Conservation (phyloP, 177 flowering plant species). For the Vitis hybrid region DNA sequence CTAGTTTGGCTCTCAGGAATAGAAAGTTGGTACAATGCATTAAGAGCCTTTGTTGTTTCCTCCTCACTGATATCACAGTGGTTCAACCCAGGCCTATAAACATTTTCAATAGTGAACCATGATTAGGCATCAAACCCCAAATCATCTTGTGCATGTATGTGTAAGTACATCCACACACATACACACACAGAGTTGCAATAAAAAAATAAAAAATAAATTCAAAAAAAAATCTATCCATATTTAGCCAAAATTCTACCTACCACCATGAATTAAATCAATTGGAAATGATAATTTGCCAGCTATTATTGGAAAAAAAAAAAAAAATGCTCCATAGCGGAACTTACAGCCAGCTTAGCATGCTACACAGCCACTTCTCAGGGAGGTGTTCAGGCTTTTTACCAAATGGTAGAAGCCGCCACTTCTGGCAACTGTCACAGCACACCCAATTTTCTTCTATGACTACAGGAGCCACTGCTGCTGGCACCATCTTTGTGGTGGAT, state of each 20-base stretch:
- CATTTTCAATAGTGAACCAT: not conserved
- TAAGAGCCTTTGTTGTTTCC: conserved; percentile 60
- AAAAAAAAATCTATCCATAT: too few species aligned
- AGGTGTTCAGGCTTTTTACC: conserved; percentile 47
- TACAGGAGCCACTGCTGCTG: conserved; percentile 32
- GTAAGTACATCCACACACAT: too few species aligned
- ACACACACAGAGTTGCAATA: too few species aligned
- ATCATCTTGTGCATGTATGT: not conserved
- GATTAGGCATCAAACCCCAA: not conserved
- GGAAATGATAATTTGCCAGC: not conserved
- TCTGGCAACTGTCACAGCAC: conserved; percentile 62
- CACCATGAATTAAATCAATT: not conserved
- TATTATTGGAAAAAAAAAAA: not conserved
- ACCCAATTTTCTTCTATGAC: conserved; percentile 71
- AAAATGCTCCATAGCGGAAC: conserved; percentile 26
- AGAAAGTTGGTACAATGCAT: conserved; percentile 38
- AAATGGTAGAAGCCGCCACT: conserved; percentile 81
- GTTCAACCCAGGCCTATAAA: conserved; percentile 74
- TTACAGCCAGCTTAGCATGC: conserved; percentile 88
- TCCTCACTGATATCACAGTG: conserved; percentile 68
- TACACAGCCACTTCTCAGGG: conserved; percentile 75
- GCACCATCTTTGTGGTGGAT: conserved; percentile 24
- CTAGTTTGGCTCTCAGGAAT: conserved; percentile 37
- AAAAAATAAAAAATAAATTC: too few species aligned
- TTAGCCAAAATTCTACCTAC: too few species aligned